Evolutionary conservation across 176 grass and related monocot genomes (phyloP), one percentile per base, ranked within the genome.

Genomic region (Oryza rufipogon): DNA sequence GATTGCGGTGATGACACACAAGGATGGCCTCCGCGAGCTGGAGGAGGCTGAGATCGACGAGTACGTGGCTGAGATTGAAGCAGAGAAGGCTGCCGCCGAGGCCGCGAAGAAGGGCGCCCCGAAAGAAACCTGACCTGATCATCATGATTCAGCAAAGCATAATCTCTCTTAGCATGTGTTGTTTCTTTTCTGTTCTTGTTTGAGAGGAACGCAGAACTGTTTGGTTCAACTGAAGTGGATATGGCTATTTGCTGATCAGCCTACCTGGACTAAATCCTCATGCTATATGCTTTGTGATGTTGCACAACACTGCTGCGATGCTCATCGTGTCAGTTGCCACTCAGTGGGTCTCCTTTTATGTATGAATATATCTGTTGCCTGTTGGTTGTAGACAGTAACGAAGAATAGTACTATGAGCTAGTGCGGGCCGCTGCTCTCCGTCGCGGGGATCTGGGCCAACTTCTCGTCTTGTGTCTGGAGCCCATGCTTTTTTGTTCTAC

Each of bases 1-100:
- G 79, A 91, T 97, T 86, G 92, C 92, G 20, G 89, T 97, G 41
- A 90, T 91, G 95, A 93, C 90, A 34, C 78, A 86, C 13, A 70
- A 91, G 63, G 80, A 94, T 7, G 92, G 91, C 66, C 84, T 93
- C 73, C 79, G 72, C 28, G 74, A 95, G 42, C 87, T 97, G 3
- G 90, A 97, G 34, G 95, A 95, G 48, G 71, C 89, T 36, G 95
- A 97, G 68, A 97, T 97, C n/a, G 92, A 97, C 7, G 90, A 92
- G 10, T 95, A 93, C 65, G 95, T 95, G 6, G 85, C 92, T 10
- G 92, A 97, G 76, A 95, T 97, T 30, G 95, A 97, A 79, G 92
- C 90, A 0, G 95, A 97, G 87, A 97, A 97, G 85, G 95, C 91
- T 0, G 95, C 92, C 7, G 87, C 95, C 0, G 92, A 97, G 87